A percentile compares a stretch with the other conserved stretches of the same genome.
Conservation (phyloP, 2,329 filamentous ascomycete species). For the Penicillium brevicompactum region DNA sequence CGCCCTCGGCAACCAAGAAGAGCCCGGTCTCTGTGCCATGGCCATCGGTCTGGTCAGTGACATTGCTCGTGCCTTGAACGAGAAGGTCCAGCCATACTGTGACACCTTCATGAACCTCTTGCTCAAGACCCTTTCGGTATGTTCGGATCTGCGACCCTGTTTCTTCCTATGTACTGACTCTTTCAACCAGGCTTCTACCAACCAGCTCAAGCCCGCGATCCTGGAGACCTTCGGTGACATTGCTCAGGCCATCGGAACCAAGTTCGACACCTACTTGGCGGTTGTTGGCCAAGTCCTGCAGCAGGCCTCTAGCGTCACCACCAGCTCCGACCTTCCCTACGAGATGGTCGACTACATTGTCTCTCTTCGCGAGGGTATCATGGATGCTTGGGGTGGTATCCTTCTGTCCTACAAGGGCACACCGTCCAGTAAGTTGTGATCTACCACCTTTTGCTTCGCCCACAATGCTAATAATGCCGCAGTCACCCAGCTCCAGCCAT, state of each 20-base stretch:
- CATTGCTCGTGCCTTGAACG: constrained; percentile 86
- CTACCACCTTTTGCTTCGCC: not conserved
- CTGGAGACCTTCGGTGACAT: constrained; percentile 98
- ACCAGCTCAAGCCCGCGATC: constrained; percentile 98
- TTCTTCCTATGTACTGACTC: not conserved
- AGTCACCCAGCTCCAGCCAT: constrained; percentile 74
- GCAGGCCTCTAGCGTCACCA: constrained; percentile 82
- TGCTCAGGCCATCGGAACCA: constrained; percentile 85
- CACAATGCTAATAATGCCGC: constrained; percentile 16
- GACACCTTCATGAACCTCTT: constrained; percentile 98
- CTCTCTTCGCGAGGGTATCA: constrained; percentile 92
- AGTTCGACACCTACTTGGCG: constrained; percentile 89
- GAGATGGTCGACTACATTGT: constrained; percentile 98
- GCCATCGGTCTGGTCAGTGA: constrained; percentile 97
- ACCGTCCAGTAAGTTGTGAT: constrained; percentile 37
- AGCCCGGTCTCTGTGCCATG: constrained; percentile 91
- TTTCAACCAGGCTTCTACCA: constrained; percentile 57
- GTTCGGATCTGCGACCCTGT: constrained; percentile 3
- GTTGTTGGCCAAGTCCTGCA: constrained; percentile 93
- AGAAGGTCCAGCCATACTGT: constrained; percentile 91
- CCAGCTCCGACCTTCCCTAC: constrained; percentile 77
- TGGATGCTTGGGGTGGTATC: constrained; percentile 98
- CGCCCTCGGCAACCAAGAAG: constrained; percentile 92
- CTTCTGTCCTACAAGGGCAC: constrained; percentile 88
- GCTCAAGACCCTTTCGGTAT: constrained; percentile 81